Conservation (phyloP, 306 rosid genomes). For the Crotalaria pallida region DNA sequence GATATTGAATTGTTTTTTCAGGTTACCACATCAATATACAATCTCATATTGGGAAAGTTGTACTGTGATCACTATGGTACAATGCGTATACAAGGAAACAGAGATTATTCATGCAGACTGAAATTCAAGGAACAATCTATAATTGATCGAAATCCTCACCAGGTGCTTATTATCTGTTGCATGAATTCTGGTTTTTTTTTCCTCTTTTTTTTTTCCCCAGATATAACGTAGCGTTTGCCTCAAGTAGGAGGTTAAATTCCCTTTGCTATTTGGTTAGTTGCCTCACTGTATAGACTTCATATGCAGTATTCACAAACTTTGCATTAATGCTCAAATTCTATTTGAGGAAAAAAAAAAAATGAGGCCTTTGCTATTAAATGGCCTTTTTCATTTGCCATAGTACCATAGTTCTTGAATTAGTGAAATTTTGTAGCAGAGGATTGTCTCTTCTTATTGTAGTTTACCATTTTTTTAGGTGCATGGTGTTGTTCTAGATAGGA, state of each 20-base stretch:
- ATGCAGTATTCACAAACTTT: slow-evolving; percentile 2
- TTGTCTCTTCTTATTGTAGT: not conserved
- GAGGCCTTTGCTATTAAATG: not conserved
- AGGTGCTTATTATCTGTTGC: slow-evolving; percentile 44
- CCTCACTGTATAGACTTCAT: not conserved
- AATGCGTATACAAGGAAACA: slow-evolving; percentile 87
- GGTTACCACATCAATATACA: slow-evolving; percentile 98
- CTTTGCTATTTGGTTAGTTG: slow-evolving; percentile 7
- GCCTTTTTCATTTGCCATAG: not conserved
- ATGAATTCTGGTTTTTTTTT: not conserved
- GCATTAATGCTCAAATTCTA: not conserved
- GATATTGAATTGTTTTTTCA: slow-evolving; percentile 31
- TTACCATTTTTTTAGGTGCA: slow-evolving; percentile 54
- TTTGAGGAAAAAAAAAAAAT: not conserved
- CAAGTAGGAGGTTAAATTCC: not conserved
- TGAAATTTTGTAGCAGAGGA: not conserved
- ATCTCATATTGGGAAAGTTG: slow-evolving; percentile 93
- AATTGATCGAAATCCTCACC: slow-evolving; percentile 97
- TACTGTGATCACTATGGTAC: slow-evolving; percentile 99
- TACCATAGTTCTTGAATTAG: not conserved
- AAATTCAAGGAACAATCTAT: slow-evolving; percentile 98
- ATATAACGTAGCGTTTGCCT: not conserved
- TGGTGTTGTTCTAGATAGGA: slow-evolving; percentile 78
- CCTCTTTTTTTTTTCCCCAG: too few species aligned
- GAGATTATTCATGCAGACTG: slow-evolving; percentile 75